Evolutionary conservation across 2,329 filamentous ascomycete genomes (phyloP).

Genomic region (Cordyceps pruinosa): DNA sequence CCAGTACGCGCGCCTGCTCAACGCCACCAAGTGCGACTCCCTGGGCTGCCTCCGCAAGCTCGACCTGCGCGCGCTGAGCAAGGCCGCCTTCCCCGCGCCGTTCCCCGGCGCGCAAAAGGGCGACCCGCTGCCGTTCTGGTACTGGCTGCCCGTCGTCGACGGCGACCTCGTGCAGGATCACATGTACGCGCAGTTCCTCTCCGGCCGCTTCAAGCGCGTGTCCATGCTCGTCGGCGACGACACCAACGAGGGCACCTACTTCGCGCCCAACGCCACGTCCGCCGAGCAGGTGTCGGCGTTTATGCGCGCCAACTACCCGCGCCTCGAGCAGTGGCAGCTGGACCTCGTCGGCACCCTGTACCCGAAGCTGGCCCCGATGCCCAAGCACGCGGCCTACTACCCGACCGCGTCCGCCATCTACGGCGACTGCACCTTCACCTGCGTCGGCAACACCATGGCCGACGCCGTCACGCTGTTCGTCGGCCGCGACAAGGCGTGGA

Average conservation of each 20-base stretch:
- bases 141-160: constrained; percentile 46
- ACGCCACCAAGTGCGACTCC: constrained; percentile 10
- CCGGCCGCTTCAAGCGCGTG: constrained; percentile 35
- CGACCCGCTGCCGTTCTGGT: constrained; percentile 34
- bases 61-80: constrained; percentile 30
- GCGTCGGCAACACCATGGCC: constrained; percentile 32
- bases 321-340: constrained; percentile 30
- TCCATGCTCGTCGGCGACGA: constrained; percentile 31
- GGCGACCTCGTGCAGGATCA: constrained; percentile 37
- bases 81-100: constrained; percentile 25
- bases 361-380: constrained; percentile 27
- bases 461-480: constrained; percentile 11
- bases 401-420: constrained; percentile 35
- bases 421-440: constrained; percentile 40
- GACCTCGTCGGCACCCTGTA: constrained; percentile 32
- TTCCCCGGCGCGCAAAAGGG: constrained; percentile 33
- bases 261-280: constrained; percentile 33
- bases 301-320: constrained; percentile 41
- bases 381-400: constrained; percentile 37
- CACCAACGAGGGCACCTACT: constrained; percentile 37
- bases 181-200: constrained; percentile 33
- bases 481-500: constrained; percentile 28
- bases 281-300: constrained; percentile 32
- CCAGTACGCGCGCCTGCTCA: constrained; percentile 27
- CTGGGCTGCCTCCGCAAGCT: constrained; percentile 37